These are phyloP conservation scores for Abortiporus biennis DNA, from an alignment of 1,284 basidiomycete genomes.

Conservation along the genomic window DNA sequence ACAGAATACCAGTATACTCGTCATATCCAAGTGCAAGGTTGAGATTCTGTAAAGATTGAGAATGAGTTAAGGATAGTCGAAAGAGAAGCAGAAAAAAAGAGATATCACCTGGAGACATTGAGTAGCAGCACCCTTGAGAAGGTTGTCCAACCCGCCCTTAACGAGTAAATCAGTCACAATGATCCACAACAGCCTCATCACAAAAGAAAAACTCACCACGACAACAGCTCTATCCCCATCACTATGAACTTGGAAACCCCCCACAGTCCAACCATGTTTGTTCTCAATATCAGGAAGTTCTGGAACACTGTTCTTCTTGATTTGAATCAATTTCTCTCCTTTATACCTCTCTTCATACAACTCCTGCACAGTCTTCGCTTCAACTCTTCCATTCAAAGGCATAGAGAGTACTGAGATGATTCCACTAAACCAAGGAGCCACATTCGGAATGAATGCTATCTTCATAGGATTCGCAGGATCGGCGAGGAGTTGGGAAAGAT, in stretches of 20 bases:
- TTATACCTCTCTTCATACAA: conserved; percentile 80
- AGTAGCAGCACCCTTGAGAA: conserved; percentile 96
- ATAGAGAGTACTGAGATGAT: conserved; percentile 86
- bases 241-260: conserved; percentile 93
- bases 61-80: conserved; percentile 1
- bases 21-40: conserved; percentile 94
- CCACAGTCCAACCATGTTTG: conserved; percentile 86
- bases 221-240: conserved; percentile 87
- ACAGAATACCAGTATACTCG: conserved; percentile 85
- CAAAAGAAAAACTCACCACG: conserved; percentile 55
- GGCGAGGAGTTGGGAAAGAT: conserved; percentile 64
- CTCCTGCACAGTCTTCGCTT: conserved; percentile 68
- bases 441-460: conserved; percentile 83
- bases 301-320: conserved; percentile 72
- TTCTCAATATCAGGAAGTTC: conserved; percentile 71
- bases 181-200: background rate
- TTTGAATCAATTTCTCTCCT: conserved; percentile 67
- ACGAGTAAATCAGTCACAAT: conserved; percentile 8
- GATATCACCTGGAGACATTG: conserved; percentile 85
- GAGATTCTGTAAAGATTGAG: conserved; percentile 74
- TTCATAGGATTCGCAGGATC: conserved; percentile 34
- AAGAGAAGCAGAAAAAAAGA: conserved; percentile 3
- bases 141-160: conserved; percentile 89
- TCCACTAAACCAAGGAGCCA: conserved; percentile 95
- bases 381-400: conserved; percentile 61